Percentiles rank a stretch among this genome's conserved stretches.
Conservation (phyloP, 176 grass and related monocot species). For the Carex scoparia region DNA sequence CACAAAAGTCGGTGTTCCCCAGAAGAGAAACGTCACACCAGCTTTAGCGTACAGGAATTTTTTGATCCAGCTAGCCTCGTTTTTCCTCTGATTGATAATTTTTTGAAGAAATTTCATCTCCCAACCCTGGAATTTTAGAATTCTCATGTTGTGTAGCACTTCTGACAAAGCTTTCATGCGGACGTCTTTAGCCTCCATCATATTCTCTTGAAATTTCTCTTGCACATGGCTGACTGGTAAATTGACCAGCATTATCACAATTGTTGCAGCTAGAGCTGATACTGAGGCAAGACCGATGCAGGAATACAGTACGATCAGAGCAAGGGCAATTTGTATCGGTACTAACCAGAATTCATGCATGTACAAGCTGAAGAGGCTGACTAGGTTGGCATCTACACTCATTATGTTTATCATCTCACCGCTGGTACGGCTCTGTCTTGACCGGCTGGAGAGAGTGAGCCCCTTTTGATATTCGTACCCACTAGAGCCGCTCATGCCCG, state of each 20-base stretch:
- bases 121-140: slow-evolving; percentile 87
- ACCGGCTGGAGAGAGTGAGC: slow-evolving; percentile 43
- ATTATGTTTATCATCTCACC: slow-evolving; percentile 72
- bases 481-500: slow-evolving; percentile 42
- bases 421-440: slow-evolving; percentile 49
- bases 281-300: slow-evolving; percentile 43
- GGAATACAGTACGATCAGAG: slow-evolving; percentile 54
- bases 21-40: slow-evolving; percentile 45
- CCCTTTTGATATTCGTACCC: slow-evolving; percentile 50
- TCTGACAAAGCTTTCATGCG: slow-evolving; percentile 74
- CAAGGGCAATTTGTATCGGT: slow-evolving; percentile 46
- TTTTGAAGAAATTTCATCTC: slow-evolving; percentile 71
- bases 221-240: slow-evolving; percentile 39
- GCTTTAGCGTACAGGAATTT: slow-evolving; percentile 41
- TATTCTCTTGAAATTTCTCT: slow-evolving; percentile 49
- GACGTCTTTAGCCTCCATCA: slow-evolving; percentile 60
- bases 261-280: slow-evolving; percentile 39
- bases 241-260: slow-evolving; percentile 51
- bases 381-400: slow-evolving; percentile 44
- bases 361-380: slow-evolving; percentile 47
- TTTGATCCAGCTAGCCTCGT: slow-evolving; percentile 54
- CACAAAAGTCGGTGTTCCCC: slow-evolving; percentile 63
- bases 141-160: slow-evolving; percentile 63
- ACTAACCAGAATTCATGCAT: slow-evolving; percentile 75
- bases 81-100: slow-evolving; percentile 53